Evolutionary conservation across 2,329 filamentous ascomycete species (phyloP).

Genomic region (Tolypocladium capitatum): DNA sequence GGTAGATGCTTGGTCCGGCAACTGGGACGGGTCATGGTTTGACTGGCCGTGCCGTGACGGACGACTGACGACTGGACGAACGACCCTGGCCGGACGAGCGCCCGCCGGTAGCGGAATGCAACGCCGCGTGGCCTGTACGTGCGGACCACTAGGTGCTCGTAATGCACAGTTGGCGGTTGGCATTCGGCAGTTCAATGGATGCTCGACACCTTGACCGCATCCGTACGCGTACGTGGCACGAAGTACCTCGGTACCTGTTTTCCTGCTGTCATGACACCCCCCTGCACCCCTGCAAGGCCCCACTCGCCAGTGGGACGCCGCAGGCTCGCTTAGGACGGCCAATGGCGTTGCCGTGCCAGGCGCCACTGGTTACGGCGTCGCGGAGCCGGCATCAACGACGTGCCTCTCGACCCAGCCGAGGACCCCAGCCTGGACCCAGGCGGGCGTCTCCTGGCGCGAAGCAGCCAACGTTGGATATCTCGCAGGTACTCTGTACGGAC

Average conservation of each 20-base stretch:
- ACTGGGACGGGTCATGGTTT: neutral
- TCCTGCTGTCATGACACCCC: neutral
- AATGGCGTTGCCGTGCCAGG: neutral
- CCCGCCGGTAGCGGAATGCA: too few relatives aligned
- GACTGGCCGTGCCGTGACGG: neutral
- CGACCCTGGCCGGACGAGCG: neutral
- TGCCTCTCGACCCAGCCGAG: too few relatives aligned
- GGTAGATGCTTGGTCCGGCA: neutral
- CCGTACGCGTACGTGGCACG: too few relatives aligned
- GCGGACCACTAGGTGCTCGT: too few relatives aligned
- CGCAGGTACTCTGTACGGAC: neutral
- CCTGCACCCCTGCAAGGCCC: neutral
- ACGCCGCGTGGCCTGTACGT: too few relatives aligned
- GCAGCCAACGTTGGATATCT: neutral
- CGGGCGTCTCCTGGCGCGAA: too few relatives aligned
- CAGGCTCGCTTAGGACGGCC: constrained; percentile 2
- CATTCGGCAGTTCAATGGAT: neutral
- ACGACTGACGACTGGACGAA: neutral
- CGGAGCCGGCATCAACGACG: neutral
- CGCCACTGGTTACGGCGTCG: neutral
- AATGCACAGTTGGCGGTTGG: too few relatives aligned
- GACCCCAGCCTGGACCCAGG: too few relatives aligned
- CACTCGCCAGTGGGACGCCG: neutral
- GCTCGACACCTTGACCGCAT: neutral
- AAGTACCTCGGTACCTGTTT: neutral